These are phyloP conservation scores for Ajuga chamaepitys DNA, from an alignment of 257 asterid genomes.

Conservation along the genomic window DNA sequence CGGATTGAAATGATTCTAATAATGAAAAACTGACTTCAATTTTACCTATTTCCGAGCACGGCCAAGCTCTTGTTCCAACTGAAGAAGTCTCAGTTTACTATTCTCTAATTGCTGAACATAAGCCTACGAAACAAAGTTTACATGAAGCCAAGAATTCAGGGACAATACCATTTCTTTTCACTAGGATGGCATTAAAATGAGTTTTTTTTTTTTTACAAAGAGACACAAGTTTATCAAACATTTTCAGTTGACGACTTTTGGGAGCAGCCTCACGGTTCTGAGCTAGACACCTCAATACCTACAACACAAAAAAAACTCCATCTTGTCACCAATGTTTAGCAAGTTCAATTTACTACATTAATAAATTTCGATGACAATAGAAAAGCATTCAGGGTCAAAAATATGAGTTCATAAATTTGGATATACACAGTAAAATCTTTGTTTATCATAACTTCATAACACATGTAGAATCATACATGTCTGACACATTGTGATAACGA, in stretches of 20 bases:
- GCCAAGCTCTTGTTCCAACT: slow-evolving; percentile 85
- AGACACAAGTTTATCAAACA: slow-evolving; percentile 16
- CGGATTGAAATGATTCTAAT: background rate
- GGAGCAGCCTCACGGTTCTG: slow-evolving; percentile 99
- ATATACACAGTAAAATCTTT: background rate
- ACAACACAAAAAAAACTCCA: slow-evolving; percentile 11
- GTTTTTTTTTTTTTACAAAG: no score
- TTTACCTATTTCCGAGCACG: slow-evolving; percentile 65
- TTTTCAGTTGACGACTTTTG: slow-evolving; percentile 60
- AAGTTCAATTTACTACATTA: no score
- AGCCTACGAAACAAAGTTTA: slow-evolving; percentile 40
- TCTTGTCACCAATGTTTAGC: background rate
- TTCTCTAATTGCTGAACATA: slow-evolving; percentile 91
- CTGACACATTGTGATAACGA: no score
- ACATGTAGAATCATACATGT: no score
- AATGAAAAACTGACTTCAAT: background rate
- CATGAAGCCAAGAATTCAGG: background rate
- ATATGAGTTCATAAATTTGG: background rate
- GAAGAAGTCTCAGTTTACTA: slow-evolving; percentile 63
- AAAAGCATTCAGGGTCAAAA: background rate
- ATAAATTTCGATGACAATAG: background rate
- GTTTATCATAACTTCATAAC: no score
- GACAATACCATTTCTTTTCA: background rate
- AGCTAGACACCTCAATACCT: slow-evolving; percentile 86
- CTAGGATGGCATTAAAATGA: no score